Evolutionary conservation across 306 rosid genomes (phyloP), one percentile per base, ranked within the genome.

Genomic region (Hippophae tibetana): DNA sequence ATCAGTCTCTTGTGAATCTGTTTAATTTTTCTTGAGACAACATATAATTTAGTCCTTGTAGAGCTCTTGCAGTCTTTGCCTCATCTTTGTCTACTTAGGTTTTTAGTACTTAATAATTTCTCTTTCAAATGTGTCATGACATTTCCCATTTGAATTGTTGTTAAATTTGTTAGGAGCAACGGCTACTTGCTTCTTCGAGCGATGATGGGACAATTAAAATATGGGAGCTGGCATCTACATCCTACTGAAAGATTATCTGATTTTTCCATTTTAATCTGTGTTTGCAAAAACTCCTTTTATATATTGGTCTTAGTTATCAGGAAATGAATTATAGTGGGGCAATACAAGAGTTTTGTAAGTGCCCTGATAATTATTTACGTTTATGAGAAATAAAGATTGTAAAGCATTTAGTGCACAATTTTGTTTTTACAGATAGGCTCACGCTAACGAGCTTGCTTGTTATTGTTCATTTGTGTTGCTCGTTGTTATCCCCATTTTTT

Each of bases 171-270:
- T 67, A 93, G 99, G 95, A 88, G 72, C 73, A 82, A 68, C 83
- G 70, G 63, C 67, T 82, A 10, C 83, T 93, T 59, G 99, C 95
- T 67, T 86, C 95, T 49, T 86, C 90, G 9, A 81, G 95, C 13
- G 99, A 88, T 66, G 99, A 86, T 42, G 99, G 95, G 61, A 78
- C 85, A 5, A 68, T 93, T 72, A 87, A 81, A 80, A 73, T 86
- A 71, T 84, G 99, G 99, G 93, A 87, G 84, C 81, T 86, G 80
- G 81, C 68, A 54, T 67, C 95, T 52, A 46, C 57, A 52, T 41
- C 71, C 62, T 71, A 74, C 56, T 66, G 47, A 56, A 65, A 50
- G 13, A 58, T 53, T n/a, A 6, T 6, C 7, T n/a, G 40, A 6
- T 46, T 42, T 7, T 51, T 56, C 51, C 54, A 68, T 50, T 57